Conservation (phyloP, 2,329 filamentous ascomycete genomes). For the Xylaria polymorpha region DNA sequence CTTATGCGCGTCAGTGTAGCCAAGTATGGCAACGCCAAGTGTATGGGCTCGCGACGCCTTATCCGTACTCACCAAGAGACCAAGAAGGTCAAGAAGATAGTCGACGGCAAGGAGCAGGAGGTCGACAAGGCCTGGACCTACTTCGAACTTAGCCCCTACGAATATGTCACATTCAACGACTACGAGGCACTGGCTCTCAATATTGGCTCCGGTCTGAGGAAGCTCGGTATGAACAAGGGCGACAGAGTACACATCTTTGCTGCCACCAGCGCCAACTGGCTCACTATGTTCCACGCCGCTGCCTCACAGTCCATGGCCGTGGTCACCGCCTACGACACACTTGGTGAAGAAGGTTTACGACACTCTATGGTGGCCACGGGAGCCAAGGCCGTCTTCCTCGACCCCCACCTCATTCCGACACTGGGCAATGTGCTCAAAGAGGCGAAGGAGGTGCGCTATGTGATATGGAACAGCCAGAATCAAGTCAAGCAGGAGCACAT, state of each 20-base stretch:
- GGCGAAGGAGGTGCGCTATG: slow-evolving; percentile 61
- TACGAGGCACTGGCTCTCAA: slow-evolving; percentile 77
- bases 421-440: slow-evolving; percentile 65
- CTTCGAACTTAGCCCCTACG: slow-evolving; percentile 84
- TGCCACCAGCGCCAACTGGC: slow-evolving; percentile 71
- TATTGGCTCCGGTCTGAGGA: slow-evolving; percentile 76
- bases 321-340: slow-evolving; percentile 81
- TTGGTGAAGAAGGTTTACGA: slow-evolving; percentile 76
- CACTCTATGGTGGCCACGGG: slow-evolving; percentile 78
- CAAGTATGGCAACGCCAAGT: slow-evolving; percentile 73
- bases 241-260: slow-evolving; percentile 84
- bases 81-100: slow-evolving; percentile 89
- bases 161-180: slow-evolving; percentile 80
- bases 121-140: slow-evolving; percentile 91
- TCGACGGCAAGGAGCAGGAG: slow-evolving; percentile 82
- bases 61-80: slow-evolving; percentile 82
- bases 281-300: slow-evolving; percentile 63
- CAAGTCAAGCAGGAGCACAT: slow-evolving; percentile 63
- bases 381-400: slow-evolving; percentile 78
- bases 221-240: slow-evolving; percentile 75
- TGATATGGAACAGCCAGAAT: slow-evolving; percentile 68
- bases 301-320: slow-evolving; percentile 83
- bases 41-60: slow-evolving; percentile 76
- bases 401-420: slow-evolving; percentile 74
- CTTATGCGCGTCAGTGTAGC: slow-evolving; percentile 75